A percentile compares a stretch with the other conserved stretches of the same genome.
These are phyloP conservation scores for Talaromyces rugulosus DNA, from an alignment of 2,329 filamentous ascomycete species.

Conservation along the genomic window DNA sequence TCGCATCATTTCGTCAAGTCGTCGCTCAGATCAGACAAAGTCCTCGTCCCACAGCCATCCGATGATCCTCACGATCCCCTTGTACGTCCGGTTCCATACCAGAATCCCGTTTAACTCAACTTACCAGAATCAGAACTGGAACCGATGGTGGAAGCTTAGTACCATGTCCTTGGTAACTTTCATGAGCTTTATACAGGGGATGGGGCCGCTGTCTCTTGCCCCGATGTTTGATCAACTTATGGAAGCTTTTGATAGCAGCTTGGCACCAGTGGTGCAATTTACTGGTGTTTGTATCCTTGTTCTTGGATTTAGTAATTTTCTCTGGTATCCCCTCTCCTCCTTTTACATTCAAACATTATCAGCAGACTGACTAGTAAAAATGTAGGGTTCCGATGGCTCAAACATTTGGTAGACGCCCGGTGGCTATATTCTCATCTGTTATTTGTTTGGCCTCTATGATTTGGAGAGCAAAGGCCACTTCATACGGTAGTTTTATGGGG, in stretches of 20 bases:
- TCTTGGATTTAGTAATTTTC: conserved; percentile 57
- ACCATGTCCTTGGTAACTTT: conserved; percentile 44
- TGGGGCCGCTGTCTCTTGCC: conserved; percentile 50
- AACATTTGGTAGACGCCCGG: conserved; percentile 53
- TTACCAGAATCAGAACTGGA: conserved; percentile 41
- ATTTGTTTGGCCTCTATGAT: conserved; percentile 52
- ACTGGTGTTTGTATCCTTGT: conserved; percentile 55
- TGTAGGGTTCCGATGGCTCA: conserved; percentile 52
- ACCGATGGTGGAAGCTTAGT: conserved; percentile 44
- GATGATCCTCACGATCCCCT: conserved; percentile 45
- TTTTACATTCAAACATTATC: not conserved
- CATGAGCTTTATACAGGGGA: conserved; percentile 49
- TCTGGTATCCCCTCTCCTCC: conserved; percentile 42
- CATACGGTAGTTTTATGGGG: conserved; percentile 61
- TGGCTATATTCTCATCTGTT: conserved; percentile 49
- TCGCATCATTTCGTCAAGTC: conserved; percentile 61
- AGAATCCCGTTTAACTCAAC: not conserved
- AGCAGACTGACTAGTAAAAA: not conserved
- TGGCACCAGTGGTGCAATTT: conserved; percentile 54
- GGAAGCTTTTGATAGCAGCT: conserved; percentile 49
- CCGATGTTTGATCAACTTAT: conserved; percentile 60
- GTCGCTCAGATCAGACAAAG: conserved; percentile 36
- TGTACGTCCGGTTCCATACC: conserved; percentile 16
- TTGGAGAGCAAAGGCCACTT: conserved; percentile 55
- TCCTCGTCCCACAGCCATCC: conserved; percentile 51